A percentile compares a stretch with the other conserved stretches of the same genome.
These are phyloP conservation scores for Pseudocercospora ulei DNA, from an alignment of 2,329 filamentous ascomycete genomes.

Conservation along the genomic window DNA sequence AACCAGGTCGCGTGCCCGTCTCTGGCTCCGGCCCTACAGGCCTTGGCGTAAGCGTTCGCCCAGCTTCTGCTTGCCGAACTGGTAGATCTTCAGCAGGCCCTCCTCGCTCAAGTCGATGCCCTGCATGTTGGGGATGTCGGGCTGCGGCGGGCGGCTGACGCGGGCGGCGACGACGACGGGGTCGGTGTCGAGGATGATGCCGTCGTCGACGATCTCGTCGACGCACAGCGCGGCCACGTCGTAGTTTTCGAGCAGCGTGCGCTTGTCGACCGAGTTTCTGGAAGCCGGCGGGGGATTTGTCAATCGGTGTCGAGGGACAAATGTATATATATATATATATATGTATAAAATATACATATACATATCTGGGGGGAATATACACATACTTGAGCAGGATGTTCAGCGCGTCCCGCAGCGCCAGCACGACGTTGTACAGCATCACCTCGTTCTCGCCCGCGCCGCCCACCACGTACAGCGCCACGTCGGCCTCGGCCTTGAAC, in stretches of 20 bases:
- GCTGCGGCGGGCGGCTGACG: slow-evolving; percentile 81
- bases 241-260: slow-evolving; percentile 97
- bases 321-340: no score
- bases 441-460: slow-evolving; percentile 93
- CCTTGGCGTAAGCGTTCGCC: slow-evolving; percentile 85
- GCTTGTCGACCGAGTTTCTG: slow-evolving; percentile 92
- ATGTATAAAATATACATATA: background rate
- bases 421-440: slow-evolving; percentile 79
- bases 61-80: slow-evolving; percentile 84
- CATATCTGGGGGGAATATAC: slow-evolving; percentile 3
- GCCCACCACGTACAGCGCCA: slow-evolving; percentile 92
- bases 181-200: slow-evolving; percentile 94
- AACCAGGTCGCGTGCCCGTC: no score
- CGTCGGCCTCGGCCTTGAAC: slow-evolving; percentile 95
- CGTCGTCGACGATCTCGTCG: slow-evolving; percentile 90
- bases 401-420: slow-evolving; percentile 81
- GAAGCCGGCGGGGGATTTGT: no score
- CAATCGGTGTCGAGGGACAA: no score
- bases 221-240: slow-evolving; percentile 88
- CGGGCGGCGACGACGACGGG: slow-evolving; percentile 85
- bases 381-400: slow-evolving; percentile 84
- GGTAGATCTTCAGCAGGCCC: slow-evolving; percentile 84
- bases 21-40: slow-evolving; percentile 43
- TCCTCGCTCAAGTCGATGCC: slow-evolving; percentile 93
- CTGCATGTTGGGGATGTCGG: slow-evolving; percentile 80